Evolutionary conservation across 2,329 filamentous ascomycete species (phyloP).

Genomic region (Anthostomella pinea): DNA sequence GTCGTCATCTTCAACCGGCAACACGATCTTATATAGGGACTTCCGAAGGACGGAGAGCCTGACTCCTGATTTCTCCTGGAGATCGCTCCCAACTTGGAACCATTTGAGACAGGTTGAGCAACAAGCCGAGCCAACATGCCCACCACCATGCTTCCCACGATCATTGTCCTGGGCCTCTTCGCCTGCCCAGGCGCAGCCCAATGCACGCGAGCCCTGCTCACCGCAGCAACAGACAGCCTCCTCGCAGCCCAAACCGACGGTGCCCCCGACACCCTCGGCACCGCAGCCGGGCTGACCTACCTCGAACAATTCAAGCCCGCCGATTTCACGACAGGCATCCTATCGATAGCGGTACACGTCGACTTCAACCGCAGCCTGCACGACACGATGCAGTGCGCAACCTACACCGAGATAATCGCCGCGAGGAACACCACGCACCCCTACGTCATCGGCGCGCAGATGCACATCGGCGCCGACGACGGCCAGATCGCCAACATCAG

Average conservation of each 20-base stretch:
- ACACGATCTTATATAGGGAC: conserved; percentile 15
- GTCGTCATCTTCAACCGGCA: conserved; percentile 18
- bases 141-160: conserved; percentile 15
- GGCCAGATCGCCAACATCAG: conserved; percentile 29
- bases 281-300: conserved; percentile 25
- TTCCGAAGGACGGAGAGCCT: too few species aligned
- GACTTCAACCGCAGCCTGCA: conserved; percentile 36
- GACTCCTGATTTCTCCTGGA: not conserved
- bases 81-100: not conserved
- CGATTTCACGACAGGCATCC: conserved; percentile 29
- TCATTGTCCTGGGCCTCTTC: conserved; percentile 15
- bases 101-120: not conserved
- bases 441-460: conserved; percentile 38
- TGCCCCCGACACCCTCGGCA: conserved; percentile 13
- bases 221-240: conserved; percentile 23
- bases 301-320: conserved; percentile 34
- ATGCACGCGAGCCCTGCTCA: conserved; percentile 26
- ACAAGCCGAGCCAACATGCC: conserved; percentile 15
- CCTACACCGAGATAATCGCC: conserved; percentile 37
- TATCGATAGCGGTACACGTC: conserved; percentile 31
- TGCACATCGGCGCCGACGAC: conserved; percentile 27
- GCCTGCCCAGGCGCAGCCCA: conserved; percentile 18
- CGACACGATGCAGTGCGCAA: conserved; percentile 37
- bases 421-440: conserved; percentile 31
- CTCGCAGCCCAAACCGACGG: conserved; percentile 27